Percentiles rank a stretch among this genome's conserved stretches.
phyloP scores from a whole-genome alignment of 139 green algal species.

The Astrephomene gubernaculifera region DNA sequence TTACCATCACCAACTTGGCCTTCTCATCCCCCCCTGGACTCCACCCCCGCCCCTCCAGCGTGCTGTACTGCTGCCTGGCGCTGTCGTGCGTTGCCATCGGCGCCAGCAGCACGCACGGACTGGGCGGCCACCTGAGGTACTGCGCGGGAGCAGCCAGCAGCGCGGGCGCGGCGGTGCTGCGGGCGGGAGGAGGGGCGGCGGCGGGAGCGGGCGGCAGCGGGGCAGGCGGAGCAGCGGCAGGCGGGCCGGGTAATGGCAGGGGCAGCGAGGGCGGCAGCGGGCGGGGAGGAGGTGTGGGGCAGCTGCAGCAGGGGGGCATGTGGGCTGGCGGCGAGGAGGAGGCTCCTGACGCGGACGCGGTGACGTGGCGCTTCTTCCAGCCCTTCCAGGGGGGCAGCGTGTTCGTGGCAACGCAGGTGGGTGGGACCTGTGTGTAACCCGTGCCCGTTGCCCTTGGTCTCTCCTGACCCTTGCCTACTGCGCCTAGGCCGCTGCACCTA shows the following conservation, averaged over 20 bases:
- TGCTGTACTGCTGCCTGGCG: constrained; percentile 80
- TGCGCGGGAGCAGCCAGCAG: neutral
- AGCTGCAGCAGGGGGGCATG: neutral
- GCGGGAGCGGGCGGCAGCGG: constrained; percentile 1
- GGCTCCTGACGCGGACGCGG: neutral
- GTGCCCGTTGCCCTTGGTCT: neutral
- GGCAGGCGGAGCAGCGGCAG: neutral
- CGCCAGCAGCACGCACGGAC: constrained; percentile 81
- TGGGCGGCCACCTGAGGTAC: constrained; percentile 77
- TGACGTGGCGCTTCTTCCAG: constrained; percentile 86
- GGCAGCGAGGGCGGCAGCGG: constrained; percentile 1
- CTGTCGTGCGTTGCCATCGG: constrained; percentile 75
- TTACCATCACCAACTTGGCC: neutral
- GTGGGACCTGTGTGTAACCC: neutral
- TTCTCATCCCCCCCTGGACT: neutral
- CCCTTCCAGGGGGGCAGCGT: constrained; percentile 78
- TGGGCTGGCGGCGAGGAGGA: neutral
- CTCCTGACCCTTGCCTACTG: neutral
- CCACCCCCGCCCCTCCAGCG: constrained; percentile 42
- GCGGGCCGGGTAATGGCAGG: too few species aligned
- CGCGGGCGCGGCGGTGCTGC: neutral
- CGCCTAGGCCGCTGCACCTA: neutral
- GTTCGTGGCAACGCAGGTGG: constrained; percentile 82
- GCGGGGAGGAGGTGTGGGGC: neutral
- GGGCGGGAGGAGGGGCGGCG: neutral